Evolutionary conservation across 345 rosid species (phyloP), one percentile per base, ranked within the genome.

Genomic region (Viola odorata): DNA sequence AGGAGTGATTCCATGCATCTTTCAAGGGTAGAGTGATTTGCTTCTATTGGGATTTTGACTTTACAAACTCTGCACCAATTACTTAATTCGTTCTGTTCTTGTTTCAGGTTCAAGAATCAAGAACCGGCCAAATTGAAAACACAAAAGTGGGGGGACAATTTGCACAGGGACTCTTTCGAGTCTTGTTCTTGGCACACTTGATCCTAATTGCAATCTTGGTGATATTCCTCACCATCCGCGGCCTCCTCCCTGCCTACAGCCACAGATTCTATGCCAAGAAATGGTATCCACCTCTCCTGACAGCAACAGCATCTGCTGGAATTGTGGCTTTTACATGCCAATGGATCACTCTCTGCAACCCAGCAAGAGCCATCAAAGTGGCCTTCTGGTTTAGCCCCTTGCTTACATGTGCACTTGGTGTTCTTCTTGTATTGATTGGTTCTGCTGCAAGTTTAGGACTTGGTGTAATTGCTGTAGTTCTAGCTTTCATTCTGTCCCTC

Each of bases 231-330:
- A 75, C 83, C 9, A 64, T 85, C 65, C 82, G 88, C 0, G 92
- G 95, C 57, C 75, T 81, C 55, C 65, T 86, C 71, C 73, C 69
- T 5, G 78, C 77, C 41, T 41, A 40, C 23, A 73, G 73, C 56
- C 82, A 76, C 77, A 78, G 83, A 58, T 87, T 89, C 73, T 79
- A 74, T 37, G 89, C 85, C 14, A 78, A 52, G 80, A 69, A 89
- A 62, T 89, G 95, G 96, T 91, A 82, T 57, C 87, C 83, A 63
- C 95, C 96, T 3, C 69, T 89, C 58, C 80, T 87, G 56, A 41
- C 84, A 23, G 86, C 96, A 41, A 49, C 72, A 3, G 91, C 80
- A 4, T 74, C 64, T 32, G 80, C 81, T 0, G 95, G 84, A 50
- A 15, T 80, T 41, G 63, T 81, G 57, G 82, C 84, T 68, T 71